Base-by-base conservation (phyloP, 305 asterid genomes). In the Rubia occidens region DNA sequence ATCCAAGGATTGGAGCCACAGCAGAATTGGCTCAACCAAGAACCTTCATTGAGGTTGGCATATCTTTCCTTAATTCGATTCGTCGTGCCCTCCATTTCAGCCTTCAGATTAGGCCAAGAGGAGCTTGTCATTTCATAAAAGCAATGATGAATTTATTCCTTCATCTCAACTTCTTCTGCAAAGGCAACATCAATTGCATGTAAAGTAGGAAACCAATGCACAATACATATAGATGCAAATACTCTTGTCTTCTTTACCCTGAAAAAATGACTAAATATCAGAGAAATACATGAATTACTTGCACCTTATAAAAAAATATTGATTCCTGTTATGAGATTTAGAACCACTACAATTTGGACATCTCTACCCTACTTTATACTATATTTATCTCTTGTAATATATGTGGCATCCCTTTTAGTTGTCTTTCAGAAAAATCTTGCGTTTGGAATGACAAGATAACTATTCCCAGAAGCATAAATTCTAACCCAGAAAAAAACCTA, bases 1-100 rank as follows among this genome's bases (percentile, higher is more conserved):
- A 83, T 83, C 88, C 88, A 83, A 64, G 88, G 88, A 73, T 83
- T 83, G 42, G 86, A 83, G 43, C 88, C 85, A 77, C 72, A 49
- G 1, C 80, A 77, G 71, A 83, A 83, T 64, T 83, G 88, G 69
- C 75, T 72, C 44, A 83, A 67, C 88, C 88, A 83, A 17, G 84
- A 83, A 8, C 88, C 88, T 8, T 71, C 71, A 61, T 71, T 64
- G 43, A 83, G 77, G 75, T 76, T 77, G 20, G 81, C 62, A 71
- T 83, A 81, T 61, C 77, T 75, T 32, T 67, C 73, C 68, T 42
- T 68, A 60, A 68, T 74, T 64, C 72, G 73, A 35, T 43, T 71
- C 54, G 72, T 55, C 8, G 72, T 72, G 24, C 75, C 61, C 78
- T 78, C 84, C 85, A 81, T 81, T 67, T 68, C 75, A 54, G 64